phyloP scores from a whole-genome alignment of 1,139 yeast species.

The Saccharomyces pastorianus region DNA sequence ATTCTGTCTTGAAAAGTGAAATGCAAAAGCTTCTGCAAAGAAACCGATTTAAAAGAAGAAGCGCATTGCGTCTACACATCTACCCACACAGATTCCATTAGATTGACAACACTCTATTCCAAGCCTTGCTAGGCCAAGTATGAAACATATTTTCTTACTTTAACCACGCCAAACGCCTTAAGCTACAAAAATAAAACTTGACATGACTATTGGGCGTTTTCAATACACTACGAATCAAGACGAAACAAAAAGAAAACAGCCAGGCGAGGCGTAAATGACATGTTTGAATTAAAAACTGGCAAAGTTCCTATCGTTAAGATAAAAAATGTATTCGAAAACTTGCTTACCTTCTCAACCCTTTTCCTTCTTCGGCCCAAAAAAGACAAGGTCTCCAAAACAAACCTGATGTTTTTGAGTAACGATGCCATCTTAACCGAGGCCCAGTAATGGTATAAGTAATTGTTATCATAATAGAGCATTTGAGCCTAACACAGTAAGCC shows the following conservation, averaged over 20 bases:
- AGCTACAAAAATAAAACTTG: not conserved
- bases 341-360: not conserved
- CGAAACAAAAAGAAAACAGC: no score
- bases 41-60: no score
- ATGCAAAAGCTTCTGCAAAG: no score
- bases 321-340: not conserved
- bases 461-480: no score
- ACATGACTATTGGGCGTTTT: not conserved
- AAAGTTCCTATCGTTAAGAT: not conserved
- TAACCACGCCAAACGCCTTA: not conserved
- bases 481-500: not conserved
- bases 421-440: not conserved
- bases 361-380: not conserved
- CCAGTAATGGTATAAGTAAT: not conserved
- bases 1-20: no score
- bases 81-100: not conserved
- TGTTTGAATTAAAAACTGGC: not conserved
- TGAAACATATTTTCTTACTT: not conserved
- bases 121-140: no score
- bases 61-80: no score
- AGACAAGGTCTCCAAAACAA: not conserved
- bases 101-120: not conserved
- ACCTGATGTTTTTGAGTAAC: not conserved
- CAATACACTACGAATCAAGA: no score
- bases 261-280: no score